Evolutionary conservation across 2,329 filamentous ascomycete genomes (phyloP).

Genomic region (Cercospora berteroae): DNA sequence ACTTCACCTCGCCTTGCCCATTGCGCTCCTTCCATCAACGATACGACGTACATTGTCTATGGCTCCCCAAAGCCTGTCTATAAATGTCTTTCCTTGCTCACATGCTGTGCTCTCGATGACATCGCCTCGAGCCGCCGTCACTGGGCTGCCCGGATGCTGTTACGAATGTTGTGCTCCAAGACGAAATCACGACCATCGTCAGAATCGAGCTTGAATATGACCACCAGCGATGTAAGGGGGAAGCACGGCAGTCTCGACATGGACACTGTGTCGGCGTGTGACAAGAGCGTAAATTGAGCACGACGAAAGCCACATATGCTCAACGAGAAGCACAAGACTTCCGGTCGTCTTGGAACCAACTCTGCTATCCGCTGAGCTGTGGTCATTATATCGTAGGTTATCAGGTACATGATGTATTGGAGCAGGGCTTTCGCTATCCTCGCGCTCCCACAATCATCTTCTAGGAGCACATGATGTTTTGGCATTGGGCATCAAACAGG

Average conservation of each 20-base stretch:
- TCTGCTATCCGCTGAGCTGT: not conserved
- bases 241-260: not conserved
- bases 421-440: not conserved
- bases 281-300: not conserved
- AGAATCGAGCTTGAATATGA: not conserved
- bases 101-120: not conserved
- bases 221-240: not conserved
- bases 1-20: conserved; percentile 3
- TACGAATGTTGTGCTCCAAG: not conserved
- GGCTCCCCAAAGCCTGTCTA: not conserved
- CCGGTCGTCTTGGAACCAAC: not conserved
- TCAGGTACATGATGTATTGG: not conserved
- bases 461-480: not conserved
- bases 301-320: not conserved
- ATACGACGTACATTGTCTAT: not conserved
- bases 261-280: too few species aligned
- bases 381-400: not conserved
- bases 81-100: not conserved
- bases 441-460: not conserved
- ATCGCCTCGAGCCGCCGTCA: not conserved
- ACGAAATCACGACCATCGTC: not conserved
- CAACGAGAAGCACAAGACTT: not conserved
- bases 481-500: not conserved
- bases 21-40: not conserved
- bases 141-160: not conserved